Evolutionary conservation across 345 rosid species (phyloP).

Genomic region (Raphanus raphanistrum): DNA sequence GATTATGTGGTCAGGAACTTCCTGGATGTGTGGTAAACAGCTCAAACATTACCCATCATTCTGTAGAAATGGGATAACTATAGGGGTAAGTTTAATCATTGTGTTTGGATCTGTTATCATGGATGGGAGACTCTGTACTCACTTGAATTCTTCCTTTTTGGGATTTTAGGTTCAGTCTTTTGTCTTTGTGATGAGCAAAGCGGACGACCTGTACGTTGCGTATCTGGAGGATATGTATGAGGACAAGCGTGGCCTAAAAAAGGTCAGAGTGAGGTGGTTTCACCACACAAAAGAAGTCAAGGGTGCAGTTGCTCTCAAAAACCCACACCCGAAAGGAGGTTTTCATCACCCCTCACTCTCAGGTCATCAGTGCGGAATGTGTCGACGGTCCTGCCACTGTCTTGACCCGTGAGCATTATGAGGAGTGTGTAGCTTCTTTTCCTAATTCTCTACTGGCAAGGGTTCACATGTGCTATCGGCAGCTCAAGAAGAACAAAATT

Average conservation of each 20-base stretch:
- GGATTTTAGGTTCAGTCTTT: conserved; percentile 70
- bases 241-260: conserved; percentile 90
- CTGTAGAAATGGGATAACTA: conserved; percentile 73
- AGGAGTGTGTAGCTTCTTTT: conserved; percentile 60
- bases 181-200: conserved; percentile 93
- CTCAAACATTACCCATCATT: conserved; percentile 89
- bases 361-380: conserved; percentile 96
- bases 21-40: conserved; percentile 91
- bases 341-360: conserved; percentile 86
- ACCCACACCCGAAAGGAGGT: conserved; percentile 89
- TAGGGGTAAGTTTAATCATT: conserved; percentile 58
- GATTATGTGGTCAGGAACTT: conserved; percentile 81
- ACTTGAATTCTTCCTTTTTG: conserved; percentile 27
- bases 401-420: conserved; percentile 75
- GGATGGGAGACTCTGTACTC: conserved; percentile 16
- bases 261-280: conserved; percentile 97
- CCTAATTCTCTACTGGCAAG: conserved; percentile 61
- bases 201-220: conserved; percentile 74
- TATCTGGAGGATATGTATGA: conserved; percentile 98
- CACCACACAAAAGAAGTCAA: conserved; percentile 89
- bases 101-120: conserved; percentile 15
- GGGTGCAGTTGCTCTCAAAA: conserved; percentile 65
- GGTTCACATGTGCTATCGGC: conserved; percentile 79
- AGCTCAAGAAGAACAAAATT: conserved; percentile 73
- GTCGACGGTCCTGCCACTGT: conserved; percentile 90